Evolutionary conservation across 352 stramenopile genomes (phyloP), one percentile per base, ranked within the genome.

Genomic region (Pythium folliculosum): DNA sequence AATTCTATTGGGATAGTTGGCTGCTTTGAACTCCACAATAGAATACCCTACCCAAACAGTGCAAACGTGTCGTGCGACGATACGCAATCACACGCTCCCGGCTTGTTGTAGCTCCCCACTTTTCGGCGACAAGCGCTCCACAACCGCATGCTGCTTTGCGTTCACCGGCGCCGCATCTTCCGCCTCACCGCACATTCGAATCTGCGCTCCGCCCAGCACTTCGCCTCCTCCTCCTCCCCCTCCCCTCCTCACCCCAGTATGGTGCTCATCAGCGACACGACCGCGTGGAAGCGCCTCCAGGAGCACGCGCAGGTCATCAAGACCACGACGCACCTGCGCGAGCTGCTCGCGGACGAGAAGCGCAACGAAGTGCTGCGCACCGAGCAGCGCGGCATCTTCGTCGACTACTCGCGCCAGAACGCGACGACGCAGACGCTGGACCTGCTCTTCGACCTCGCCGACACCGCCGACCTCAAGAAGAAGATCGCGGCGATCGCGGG

Each of bases 391-490:
- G 92, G 91, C 60, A 94, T 98, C 23, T 93, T 97, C 68, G 78
- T 98, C 48, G 96, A 99, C 77, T 99, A 93, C 69, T 97, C 91
- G 21, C 86, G 96, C 52, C 96, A 99, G 79, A 95, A 97, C 56
- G 95, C 91, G 22, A 98, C 86, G 1, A 69, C 83, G 60, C 75
- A 94, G 72, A 94, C 87, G 63, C 76, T 92, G n/a, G 83, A 98
- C 51, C 71, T 98, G 69, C 81, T 99, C 32, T 94, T 96, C 40
- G 87, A 98, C 60, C 80, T 99, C 51, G 96, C 95, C 1, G 82
- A 98, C 59, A 77, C 81, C 27, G 92, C 96, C 49, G 63, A 93
- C 12, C 73, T 99, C 16, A 84, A 87, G 57, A 76, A 92, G 63
- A 88, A 96, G 88, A 71, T 94, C 52, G 73, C 84, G 32, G 91